Evolutionary conservation across 768 basidiomycete genomes (phyloP).

Genomic region (Lactifluus subvellereus): DNA sequence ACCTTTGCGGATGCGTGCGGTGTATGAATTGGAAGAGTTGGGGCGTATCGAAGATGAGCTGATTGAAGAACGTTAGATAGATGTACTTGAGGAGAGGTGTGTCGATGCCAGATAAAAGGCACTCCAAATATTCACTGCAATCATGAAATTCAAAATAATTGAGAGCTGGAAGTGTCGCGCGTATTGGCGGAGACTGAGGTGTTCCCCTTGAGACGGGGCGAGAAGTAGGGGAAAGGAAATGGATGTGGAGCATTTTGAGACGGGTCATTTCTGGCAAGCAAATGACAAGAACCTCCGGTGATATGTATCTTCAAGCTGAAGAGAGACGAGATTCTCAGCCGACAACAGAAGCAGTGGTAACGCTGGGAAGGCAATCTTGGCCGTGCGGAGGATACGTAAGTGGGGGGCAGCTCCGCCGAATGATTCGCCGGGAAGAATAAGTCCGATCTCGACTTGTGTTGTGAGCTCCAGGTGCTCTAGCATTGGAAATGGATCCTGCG

Average conservation of each 20-base stretch:
- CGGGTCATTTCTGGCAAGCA: background rate
- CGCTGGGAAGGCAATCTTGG: background rate
- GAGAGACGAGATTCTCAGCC: background rate
- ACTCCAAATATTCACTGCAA: constrained; percentile 2
- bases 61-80: background rate
- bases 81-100: background rate
- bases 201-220: background rate
- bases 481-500: background rate
- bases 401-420: background rate
- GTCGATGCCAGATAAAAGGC: background rate
- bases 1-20: background rate
- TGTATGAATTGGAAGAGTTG: background rate
- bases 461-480: constrained; percentile 1
- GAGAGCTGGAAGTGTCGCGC: background rate
- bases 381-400: background rate
- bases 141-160: background rate
- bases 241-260: background rate
- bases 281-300: background rate
- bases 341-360: background rate
- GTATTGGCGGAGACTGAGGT: too few relatives aligned
- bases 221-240: constrained; percentile 2
- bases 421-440: background rate
- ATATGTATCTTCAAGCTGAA: constrained; percentile 7
- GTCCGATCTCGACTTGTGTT: background rate
- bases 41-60: background rate